phyloP scores from a whole-genome alignment of 768 basidiomycete genomes.

The Termitomyces sp. region DNA sequence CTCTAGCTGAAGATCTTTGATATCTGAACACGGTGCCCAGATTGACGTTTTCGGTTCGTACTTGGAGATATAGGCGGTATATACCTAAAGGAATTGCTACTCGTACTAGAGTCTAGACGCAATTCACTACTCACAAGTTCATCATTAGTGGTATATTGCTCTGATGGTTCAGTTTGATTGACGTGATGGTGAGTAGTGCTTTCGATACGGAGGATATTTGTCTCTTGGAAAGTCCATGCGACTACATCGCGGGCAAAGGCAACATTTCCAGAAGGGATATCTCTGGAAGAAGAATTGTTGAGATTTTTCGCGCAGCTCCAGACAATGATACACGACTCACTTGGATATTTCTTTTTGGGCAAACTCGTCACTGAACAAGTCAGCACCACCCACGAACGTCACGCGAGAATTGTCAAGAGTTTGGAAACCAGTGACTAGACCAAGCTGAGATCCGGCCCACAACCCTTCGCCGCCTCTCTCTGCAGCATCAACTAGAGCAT shows the following conservation, averaged over 20 bases:
- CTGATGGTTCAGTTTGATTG: slow-evolving; percentile 55
- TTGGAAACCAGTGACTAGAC: slow-evolving; percentile 88
- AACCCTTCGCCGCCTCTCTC: slow-evolving; percentile 75
- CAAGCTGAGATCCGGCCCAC: slow-evolving; percentile 76
- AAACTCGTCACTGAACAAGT: slow-evolving; percentile 74
- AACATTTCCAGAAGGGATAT: slow-evolving; percentile 65
- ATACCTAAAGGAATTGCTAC: slow-evolving; percentile 47
- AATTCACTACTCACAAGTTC: slow-evolving; percentile 50
- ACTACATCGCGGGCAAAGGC: slow-evolving; percentile 71
- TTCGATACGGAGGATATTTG: slow-evolving; percentile 74
- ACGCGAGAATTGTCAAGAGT: slow-evolving; percentile 70
- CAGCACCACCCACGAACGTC: slow-evolving; percentile 77
- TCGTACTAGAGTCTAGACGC: not conserved
- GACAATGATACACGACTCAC: slow-evolving; percentile 33
- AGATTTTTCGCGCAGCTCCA: not conserved
- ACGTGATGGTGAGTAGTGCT: slow-evolving; percentile 66
- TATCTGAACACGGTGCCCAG: slow-evolving; percentile 71
- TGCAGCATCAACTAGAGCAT: slow-evolving; percentile 62
- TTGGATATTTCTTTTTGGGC: slow-evolving; percentile 55
- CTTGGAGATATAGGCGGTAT: slow-evolving; percentile 65
- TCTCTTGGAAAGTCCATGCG: slow-evolving; percentile 90
- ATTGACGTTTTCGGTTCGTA: slow-evolving; percentile 47
- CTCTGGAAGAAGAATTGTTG: slow-evolving; percentile 28
- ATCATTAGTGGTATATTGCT: slow-evolving; percentile 84
- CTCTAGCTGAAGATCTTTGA: slow-evolving; percentile 85